Percentiles rank a stretch among this genome's conserved stretches.
These are phyloP conservation scores for Macrocybe gigantea DNA, from an alignment of 768 basidiomycete genomes.

Conservation along the genomic window DNA sequence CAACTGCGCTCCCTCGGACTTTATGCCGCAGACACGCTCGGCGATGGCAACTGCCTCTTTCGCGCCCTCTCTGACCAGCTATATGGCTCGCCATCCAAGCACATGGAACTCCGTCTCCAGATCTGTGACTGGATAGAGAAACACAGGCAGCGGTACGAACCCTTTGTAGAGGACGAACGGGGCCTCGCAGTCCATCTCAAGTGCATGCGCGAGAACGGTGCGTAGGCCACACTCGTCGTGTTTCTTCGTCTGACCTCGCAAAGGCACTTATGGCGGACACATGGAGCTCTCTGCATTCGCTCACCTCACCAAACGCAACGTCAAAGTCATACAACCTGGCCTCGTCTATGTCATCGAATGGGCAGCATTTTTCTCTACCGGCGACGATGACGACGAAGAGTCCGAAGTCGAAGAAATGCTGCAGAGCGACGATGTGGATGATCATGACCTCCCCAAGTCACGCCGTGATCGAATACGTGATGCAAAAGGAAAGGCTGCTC, in stretches of 20 bases:
- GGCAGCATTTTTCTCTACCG: conserved; percentile 48
- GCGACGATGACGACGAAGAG: conserved; percentile 1
- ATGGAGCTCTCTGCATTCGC: conserved; percentile 92
- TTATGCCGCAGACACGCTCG: conserved; percentile 82
- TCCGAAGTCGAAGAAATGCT: conserved; percentile 11
- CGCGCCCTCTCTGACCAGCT: conserved; percentile 87
- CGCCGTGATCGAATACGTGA: conserved; percentile 8
- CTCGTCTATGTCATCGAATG: conserved; percentile 89
- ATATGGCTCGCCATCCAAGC: conserved; percentile 66
- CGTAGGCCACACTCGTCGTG: conserved; percentile 15
- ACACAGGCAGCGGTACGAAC: conserved; percentile 70
- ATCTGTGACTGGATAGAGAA: conserved; percentile 79
- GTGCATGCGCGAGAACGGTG: conserved; percentile 77
- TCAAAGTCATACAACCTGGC: conserved; percentile 92
- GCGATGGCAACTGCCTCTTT: conserved; percentile 93
- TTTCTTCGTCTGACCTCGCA: conserved; percentile 1
- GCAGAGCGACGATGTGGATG: conserved; percentile 21
- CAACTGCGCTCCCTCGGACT: conserved; percentile 77
- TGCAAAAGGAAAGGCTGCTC: not conserved
- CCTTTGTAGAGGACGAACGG: conserved; percentile 84
- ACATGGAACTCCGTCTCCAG: conserved; percentile 61
- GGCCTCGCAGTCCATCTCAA: conserved; percentile 65
- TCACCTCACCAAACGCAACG: conserved; percentile 67
- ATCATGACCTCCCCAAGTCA: conserved; percentile 38
- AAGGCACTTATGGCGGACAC: conserved; percentile 89